phyloP scores from a whole-genome alignment of 1,284 basidiomycete species.

The Anthracocystis setariae region DNA sequence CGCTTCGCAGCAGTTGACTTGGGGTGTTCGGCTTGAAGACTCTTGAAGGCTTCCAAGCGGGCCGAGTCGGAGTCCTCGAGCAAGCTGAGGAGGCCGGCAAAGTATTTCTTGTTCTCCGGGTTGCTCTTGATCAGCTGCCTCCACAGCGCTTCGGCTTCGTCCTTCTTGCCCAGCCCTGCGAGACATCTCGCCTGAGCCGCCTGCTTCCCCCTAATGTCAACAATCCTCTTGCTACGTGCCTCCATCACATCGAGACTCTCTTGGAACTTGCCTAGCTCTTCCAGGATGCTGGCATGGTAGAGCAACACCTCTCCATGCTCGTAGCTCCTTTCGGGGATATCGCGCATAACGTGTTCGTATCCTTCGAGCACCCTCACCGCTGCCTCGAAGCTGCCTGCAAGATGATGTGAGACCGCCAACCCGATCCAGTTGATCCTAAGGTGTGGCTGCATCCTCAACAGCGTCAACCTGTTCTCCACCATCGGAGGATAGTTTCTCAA shows the following conservation, averaged over 20 bases:
- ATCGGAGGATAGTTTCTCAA: constrained; percentile 84
- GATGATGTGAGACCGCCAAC: constrained; percentile 86
- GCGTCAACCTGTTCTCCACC: constrained; percentile 82
- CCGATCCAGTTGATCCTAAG: constrained; percentile 89
- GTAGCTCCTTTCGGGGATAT: constrained; percentile 55
- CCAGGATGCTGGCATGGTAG: constrained; percentile 82
- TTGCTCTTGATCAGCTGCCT: constrained; percentile 83
- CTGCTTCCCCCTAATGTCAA: constrained; percentile 34
- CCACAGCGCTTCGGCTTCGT: constrained; percentile 83
- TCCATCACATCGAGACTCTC: constrained; percentile 68
- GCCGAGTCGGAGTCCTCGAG: constrained; percentile 74
- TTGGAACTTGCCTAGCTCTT: constrained; percentile 75
- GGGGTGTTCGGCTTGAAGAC: constrained; percentile 49
- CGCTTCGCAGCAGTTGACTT: constrained; percentile 57
- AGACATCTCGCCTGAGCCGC: constrained; percentile 67
- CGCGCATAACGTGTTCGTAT: constrained; percentile 67
- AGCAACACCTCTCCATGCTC: constrained; percentile 87
- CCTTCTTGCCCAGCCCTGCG: constrained; percentile 73
- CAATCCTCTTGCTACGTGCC: constrained; percentile 65
- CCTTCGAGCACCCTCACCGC: constrained; percentile 80
- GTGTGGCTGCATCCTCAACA: constrained; percentile 83
- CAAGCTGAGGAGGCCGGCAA: constrained; percentile 77
- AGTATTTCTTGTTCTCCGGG: constrained; percentile 84
- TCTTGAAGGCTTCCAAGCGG: constrained; percentile 35
- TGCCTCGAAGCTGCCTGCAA: constrained; percentile 80